Conservation (phyloP, 164 flowering plant species). For the Brasenia schreberi region DNA sequence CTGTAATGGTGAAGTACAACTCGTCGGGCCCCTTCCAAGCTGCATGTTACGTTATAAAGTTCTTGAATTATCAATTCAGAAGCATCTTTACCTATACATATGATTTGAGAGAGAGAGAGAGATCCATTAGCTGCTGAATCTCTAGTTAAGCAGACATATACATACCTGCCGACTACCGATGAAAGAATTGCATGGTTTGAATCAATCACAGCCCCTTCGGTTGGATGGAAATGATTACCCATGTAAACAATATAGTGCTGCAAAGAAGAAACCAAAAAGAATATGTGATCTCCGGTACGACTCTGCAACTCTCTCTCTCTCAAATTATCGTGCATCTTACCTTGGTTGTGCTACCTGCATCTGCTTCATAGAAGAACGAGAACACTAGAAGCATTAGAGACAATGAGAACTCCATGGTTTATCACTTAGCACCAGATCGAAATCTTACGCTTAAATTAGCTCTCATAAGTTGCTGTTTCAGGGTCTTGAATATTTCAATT, state of each 20-base stretch:
- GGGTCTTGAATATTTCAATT: not conserved
- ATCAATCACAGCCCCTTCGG: slow-evolving; percentile 11
- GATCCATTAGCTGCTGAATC: too few species aligned
- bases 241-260: slow-evolving; percentile 27
- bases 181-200: slow-evolving; percentile 15
- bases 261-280: not conserved
- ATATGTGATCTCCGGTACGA: not conserved
- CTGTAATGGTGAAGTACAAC: slow-evolving; percentile 26
- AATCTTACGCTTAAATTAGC: not conserved
- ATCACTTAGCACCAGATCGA: not conserved
- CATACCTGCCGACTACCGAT: slow-evolving; percentile 13
- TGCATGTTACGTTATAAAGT: not conserved
- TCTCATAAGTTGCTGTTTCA: not conserved
- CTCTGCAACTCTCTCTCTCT: not conserved
- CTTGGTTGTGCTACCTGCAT: not conserved
- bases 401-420: not conserved
- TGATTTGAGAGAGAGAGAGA: too few species aligned
- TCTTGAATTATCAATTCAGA: too few species aligned
- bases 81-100: too few species aligned
- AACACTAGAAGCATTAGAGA: not conserved
- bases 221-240: slow-evolving; percentile 19
- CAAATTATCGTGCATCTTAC: not conserved
- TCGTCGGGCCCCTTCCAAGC: slow-evolving; percentile 9
- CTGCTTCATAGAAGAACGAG: not conserved
- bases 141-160: not conserved